These are phyloP conservation scores for Globisporangium cederbergense DNA, from an alignment of 352 stramenopile species.

Conservation along the genomic window DNA sequence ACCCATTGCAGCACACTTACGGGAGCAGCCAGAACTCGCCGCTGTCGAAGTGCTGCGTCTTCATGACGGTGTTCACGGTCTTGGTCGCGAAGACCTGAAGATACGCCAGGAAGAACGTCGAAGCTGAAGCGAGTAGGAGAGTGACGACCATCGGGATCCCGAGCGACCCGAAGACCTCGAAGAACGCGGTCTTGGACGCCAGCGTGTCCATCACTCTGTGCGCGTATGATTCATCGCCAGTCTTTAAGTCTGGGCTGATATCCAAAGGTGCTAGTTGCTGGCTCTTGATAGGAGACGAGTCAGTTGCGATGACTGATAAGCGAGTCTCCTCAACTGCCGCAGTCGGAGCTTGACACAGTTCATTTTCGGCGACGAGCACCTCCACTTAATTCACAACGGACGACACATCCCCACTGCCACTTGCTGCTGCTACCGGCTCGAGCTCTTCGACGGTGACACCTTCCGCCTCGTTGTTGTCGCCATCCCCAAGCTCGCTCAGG, in stretches of 20 bases:
- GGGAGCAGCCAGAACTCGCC: constrained; percentile 47
- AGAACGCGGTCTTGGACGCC: constrained; percentile 12
- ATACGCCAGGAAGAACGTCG: constrained; percentile 32
- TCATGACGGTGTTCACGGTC: constrained; percentile 40
- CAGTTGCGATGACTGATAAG: too few species aligned
- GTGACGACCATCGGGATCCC: constrained; percentile 38
- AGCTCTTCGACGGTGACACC: neutral
- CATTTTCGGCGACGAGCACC: neutral
- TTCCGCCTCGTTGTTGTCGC: neutral
- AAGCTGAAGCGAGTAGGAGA: constrained; percentile 31
- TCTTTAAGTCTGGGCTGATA: neutral
- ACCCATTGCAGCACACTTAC: neutral
- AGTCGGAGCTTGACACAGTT: too few species aligned
- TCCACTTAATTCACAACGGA: neutral
- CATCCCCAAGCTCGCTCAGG: neutral
- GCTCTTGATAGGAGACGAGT: neutral
- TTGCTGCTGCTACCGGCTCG: neutral
- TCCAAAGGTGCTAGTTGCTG: neutral
- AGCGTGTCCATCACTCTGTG: neutral
- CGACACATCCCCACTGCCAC: neutral
- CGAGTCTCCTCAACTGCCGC: neutral
- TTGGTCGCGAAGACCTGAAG: constrained; percentile 36
- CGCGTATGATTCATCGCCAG: too few species aligned
- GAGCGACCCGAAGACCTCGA: constrained; percentile 34
- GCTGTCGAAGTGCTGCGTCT: constrained; percentile 35